Evolutionary conservation across 257 asterid species (phyloP).

Genomic region (Solanum lycopersicoides): DNA sequence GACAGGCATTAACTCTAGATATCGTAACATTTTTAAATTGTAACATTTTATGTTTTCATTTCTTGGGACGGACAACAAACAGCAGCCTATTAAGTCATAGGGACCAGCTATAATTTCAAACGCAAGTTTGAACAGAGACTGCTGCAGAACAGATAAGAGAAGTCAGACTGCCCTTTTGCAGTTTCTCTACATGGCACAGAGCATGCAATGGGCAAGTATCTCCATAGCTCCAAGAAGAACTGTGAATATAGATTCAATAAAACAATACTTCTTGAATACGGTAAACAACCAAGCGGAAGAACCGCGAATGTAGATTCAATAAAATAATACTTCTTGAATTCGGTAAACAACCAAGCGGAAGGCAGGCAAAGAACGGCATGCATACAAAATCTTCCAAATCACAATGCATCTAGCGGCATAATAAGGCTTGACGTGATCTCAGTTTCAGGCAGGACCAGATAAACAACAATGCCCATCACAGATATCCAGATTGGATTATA

Average conservation of each 20-base stretch:
- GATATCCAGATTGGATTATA: background rate
- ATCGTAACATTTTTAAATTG: background rate
- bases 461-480: background rate
- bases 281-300: background rate
- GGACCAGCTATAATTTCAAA: background rate
- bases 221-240: background rate
- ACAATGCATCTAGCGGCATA: background rate
- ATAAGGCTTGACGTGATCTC: background rate
- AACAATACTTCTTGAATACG: background rate
- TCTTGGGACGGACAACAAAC: background rate
- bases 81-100: background rate
- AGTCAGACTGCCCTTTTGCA: background rate
- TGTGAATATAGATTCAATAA: background rate
- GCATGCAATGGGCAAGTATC: background rate
- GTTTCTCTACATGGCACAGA: background rate
- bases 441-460: background rate
- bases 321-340: background rate
- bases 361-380: background rate
- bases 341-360: background rate
- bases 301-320: background rate
- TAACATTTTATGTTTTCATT: background rate
- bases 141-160: background rate
- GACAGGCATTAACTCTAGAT: background rate
- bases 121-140: background rate
- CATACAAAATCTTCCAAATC: background rate